These are phyloP conservation scores for Gossypium raimondii DNA, from an alignment of 345 rosid genomes.

Conservation along the genomic window DNA sequence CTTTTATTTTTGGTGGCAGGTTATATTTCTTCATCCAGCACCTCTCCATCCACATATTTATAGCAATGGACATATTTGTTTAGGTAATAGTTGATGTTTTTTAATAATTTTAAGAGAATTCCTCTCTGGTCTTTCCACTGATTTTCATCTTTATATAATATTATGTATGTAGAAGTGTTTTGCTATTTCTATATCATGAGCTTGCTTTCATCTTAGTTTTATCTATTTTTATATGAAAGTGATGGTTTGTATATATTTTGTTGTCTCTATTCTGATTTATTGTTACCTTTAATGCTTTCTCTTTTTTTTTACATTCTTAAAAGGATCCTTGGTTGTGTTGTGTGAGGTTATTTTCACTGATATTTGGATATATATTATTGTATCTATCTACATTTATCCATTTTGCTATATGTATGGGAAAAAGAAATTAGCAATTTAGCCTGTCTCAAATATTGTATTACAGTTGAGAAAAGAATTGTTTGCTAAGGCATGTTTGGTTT, in stretches of 20 bases:
- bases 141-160: background rate
- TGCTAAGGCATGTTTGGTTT: no score
- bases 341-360: background rate
- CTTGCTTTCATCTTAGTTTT: background rate
- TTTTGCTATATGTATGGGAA: background rate
- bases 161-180: background rate
- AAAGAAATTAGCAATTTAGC: no score
- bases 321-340: background rate
- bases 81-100: constrained; percentile 52
- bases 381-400: background rate
- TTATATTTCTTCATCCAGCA: constrained; percentile 82
- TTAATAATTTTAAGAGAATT: no score
- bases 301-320: background rate
- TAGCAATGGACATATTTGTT: constrained; percentile 96
- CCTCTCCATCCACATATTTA: constrained; percentile 94
- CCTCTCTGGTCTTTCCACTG: background rate
- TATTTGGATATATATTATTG: constrained; percentile 5
- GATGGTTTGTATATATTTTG: background rate
- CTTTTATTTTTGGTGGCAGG: constrained; percentile 39
- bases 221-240: background rate
- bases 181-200: background rate
- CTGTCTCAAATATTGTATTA: background rate
- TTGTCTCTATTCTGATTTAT: background rate
- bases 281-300: background rate
- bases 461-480: background rate